Evolutionary conservation across 768 basidiomycete genomes (phyloP).

Genomic region (Lactarius indigo): DNA sequence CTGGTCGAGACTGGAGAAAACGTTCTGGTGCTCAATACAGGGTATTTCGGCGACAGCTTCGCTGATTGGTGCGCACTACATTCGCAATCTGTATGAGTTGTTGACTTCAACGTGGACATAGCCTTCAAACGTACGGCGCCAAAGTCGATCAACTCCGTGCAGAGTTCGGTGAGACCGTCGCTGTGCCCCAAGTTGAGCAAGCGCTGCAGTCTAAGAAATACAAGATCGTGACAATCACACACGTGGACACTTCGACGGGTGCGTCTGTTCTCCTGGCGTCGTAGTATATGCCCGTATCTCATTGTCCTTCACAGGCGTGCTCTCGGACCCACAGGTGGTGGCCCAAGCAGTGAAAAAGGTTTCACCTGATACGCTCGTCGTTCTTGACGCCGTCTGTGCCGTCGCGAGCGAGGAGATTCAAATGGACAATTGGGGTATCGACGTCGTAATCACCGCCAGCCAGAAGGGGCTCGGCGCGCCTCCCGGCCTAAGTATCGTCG

Average conservation of each 20-base stretch:
- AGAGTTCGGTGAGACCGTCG: conserved; percentile 73
- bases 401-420: conserved; percentile 94
- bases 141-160: conserved; percentile 82
- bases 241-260: conserved; percentile 91
- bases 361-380: conserved; percentile 83
- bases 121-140: conserved; percentile 85
- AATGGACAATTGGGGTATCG: conserved; percentile 91
- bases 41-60: conserved; percentile 94
- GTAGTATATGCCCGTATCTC: neutral
- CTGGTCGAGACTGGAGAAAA: conserved; percentile 78
- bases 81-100: neutral
- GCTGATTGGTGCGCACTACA: conserved; percentile 66
- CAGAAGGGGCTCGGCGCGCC: conserved; percentile 94
- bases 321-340: conserved; percentile 79
- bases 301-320: conserved; percentile 52
- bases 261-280: conserved; percentile 20
- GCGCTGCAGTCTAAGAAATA: conserved; percentile 78
- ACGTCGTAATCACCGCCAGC: conserved; percentile 80
- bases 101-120: conserved; percentile 29
- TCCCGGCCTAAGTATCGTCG: conserved; percentile 85
- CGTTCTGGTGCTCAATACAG: conserved; percentile 80
- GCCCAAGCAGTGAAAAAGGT: conserved; percentile 66
- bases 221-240: conserved; percentile 90
- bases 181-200: conserved; percentile 53
- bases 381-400: conserved; percentile 93